Base-by-base conservation (phyloP, 768 basidiomycete genomes). In the Lactifluus piperatus region DNA sequence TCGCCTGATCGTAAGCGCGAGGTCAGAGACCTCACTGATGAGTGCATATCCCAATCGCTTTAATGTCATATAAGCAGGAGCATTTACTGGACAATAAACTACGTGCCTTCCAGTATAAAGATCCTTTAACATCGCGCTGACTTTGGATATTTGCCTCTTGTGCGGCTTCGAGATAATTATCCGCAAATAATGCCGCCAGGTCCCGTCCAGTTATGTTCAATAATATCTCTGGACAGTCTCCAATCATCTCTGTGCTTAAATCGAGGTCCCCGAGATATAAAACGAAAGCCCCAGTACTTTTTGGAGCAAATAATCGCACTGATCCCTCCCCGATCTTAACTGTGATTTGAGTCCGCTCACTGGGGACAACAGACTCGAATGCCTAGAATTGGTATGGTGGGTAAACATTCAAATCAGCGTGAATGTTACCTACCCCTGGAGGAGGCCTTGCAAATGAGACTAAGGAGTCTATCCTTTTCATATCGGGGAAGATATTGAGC, bases 361-460 rank as follows among this genome's bases (percentile, higher is more conserved):
- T 92, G 1, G 97, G 97, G 16, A 93, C 82, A 13, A 97, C 93
- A 24, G 91, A 80, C 70, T 94, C 94, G 67, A 99, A 99, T 0
- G 89, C 87, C 93, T 84, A 60, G 2, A 77, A 50, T 32, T 6
- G 36, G 49, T 37, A 32, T 54, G 44, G 44, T 58, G 32, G 61
- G 26, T 32, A n/a, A 16, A 8, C 14, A 2, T 22, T 36, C 30
- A 16, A 41, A 44, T 45, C 44, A 18, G 48, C 27, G 26, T 5
- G n/a, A 20, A 6, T 9, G 32, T 52, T 10, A 77, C 88, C 62
- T 71, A 94, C 95, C 22, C 90, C 94, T 47, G 91, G 88, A 4
- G 97, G 97, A 27, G 92, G 82, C 69, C 91, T 91, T 18, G 76
- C 73, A 66, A 93, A 94, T 1, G 58, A 51, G 2, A 69, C 71